Base-by-base conservation (phyloP, 1,284 basidiomycete species). In the Ceratobasidium sp. region DNA sequence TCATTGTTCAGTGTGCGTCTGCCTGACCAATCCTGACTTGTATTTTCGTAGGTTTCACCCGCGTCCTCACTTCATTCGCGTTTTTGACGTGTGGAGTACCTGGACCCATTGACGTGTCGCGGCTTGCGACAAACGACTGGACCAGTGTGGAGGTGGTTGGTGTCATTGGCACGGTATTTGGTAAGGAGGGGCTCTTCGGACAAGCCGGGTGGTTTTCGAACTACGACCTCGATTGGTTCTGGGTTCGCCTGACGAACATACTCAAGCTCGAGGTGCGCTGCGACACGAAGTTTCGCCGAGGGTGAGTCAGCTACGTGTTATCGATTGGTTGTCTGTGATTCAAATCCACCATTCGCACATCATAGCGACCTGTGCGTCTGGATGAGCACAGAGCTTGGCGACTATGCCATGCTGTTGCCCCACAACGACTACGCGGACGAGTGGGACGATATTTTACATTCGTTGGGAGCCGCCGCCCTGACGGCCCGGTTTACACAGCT, bases 121-220 rank as follows among this genome's bases (percentile, higher is more conserved):
- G n/a, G n/a, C n/a, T n/a, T n/a, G n/a, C n/a, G n/a, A n/a, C n/a
- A n/a, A n/a, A n/a, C n/a, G n/a, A n/a, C n/a, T n/a, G n/a, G n/a
- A n/a, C n/a, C n/a, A n/a, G 27, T 33, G 6, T 27, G 18, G 50
- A 70, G 16, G 46, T 70, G 6, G 30, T 55, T 12, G 68, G 68
- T 6, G 33, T 57, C 8, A 35, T 35, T 3, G 68, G 50, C 3
- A 70, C 68, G 4, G 5, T 70, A 0, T 20, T 18, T 27, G 52
- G 52, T 18, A 44, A 55, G 33, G 68, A 70, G n/a, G 68, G 68
- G 16, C 68, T 70, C 12, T 70, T 70, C 41, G 68, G 30, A 7
- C 68, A 70, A 30, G 41, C 50, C 23, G 68, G 68, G 20, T 70
- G 68, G 68, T 70, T 70, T 38, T 50, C 50, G 16, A 38, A 38